phyloP scores from a whole-genome alignment of 805 yeast genomes.

The Kodamaea leandrae region DNA sequence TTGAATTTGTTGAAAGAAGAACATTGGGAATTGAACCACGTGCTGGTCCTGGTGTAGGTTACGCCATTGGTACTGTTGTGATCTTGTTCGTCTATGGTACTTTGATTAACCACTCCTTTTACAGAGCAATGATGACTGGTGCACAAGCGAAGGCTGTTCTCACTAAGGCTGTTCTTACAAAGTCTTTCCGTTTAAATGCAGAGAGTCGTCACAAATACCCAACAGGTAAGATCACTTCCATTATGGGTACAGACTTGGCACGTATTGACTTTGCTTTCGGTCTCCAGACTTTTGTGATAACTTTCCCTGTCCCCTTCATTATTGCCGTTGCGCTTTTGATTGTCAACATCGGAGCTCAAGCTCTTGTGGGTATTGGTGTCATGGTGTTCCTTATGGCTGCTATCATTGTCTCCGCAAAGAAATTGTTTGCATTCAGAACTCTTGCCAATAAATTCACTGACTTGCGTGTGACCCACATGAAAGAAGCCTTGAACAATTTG shows the following conservation, averaged over 20 bases:
- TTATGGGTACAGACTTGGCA: slow-evolving; percentile 29
- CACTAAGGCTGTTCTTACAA: slow-evolving; percentile 24
- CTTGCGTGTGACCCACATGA: slow-evolving; percentile 67
- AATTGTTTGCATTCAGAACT: slow-evolving; percentile 45
- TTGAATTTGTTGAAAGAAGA: slow-evolving; percentile 31
- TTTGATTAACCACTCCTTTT: slow-evolving; percentile 26
- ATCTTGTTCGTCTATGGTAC: slow-evolving; percentile 26
- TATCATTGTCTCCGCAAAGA: slow-evolving; percentile 48
- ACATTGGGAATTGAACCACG: slow-evolving; percentile 35
- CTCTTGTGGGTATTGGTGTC: slow-evolving; percentile 26
- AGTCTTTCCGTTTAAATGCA: slow-evolving; percentile 21
- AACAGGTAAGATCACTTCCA: slow-evolving; percentile 23
- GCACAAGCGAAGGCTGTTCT: slow-evolving; percentile 27
- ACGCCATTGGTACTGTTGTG: slow-evolving; percentile 36
- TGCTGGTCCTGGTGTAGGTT: slow-evolving; percentile 42
- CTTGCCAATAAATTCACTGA: slow-evolving; percentile 69
- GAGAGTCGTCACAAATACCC: slow-evolving; percentile 21
- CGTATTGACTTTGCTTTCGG: slow-evolving; percentile 28
- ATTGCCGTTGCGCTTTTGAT: slow-evolving; percentile 25
- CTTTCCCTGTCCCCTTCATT: slow-evolving; percentile 24
- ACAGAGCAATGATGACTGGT: slow-evolving; percentile 26
- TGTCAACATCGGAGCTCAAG: slow-evolving; percentile 23
- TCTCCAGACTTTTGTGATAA: slow-evolving; percentile 24
- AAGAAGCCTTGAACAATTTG: slow-evolving; percentile 75
- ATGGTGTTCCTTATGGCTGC: slow-evolving; percentile 28